Conservation (phyloP, 2,329 filamentous ascomycete genomes). For the Nothophaeocryptopus gaeumannii region DNA sequence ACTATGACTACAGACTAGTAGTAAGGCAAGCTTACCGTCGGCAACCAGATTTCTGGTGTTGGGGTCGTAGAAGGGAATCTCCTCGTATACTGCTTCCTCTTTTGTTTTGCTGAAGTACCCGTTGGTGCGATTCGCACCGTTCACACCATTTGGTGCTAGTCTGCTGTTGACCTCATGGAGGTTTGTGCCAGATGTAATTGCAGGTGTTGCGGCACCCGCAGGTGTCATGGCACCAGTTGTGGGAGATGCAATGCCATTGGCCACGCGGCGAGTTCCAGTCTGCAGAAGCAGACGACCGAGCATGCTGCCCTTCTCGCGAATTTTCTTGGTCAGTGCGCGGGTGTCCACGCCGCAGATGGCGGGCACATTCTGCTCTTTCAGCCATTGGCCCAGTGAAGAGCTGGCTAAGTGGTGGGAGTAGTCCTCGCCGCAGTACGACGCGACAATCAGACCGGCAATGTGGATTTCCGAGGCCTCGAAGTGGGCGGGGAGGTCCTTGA, state of each 20-base stretch:
- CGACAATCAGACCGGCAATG: slow-evolving; percentile 84
- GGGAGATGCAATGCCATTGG: slow-evolving; percentile 32
- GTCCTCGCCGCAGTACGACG: slow-evolving; percentile 89
- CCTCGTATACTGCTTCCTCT: slow-evolving; percentile 59
- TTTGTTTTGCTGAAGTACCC: slow-evolving; percentile 33
- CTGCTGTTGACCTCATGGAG: slow-evolving; percentile 29
- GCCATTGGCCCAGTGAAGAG: slow-evolving; percentile 88
- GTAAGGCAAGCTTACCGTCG: slow-evolving; percentile 67
- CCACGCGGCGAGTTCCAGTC: slow-evolving; percentile 47
- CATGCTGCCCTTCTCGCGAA: slow-evolving; percentile 93
- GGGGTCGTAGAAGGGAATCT: slow-evolving; percentile 84
- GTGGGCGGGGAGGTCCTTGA: slow-evolving; percentile 81
- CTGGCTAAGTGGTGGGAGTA: slow-evolving; percentile 91
- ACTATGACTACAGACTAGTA: slow-evolving; percentile 26
- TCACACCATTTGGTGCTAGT: slow-evolving; percentile 26
- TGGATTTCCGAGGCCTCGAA: slow-evolving; percentile 94
- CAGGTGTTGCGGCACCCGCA: slow-evolving; percentile 36
- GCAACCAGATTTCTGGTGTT: slow-evolving; percentile 90
- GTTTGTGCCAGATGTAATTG: slow-evolving; percentile 38
- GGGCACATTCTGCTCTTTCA: slow-evolving; percentile 92
- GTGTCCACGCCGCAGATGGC: slow-evolving; percentile 96
- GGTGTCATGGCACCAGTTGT: slow-evolving; percentile 29
- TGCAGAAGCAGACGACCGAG: slow-evolving; percentile 83
- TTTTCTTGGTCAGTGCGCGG: slow-evolving; percentile 86
- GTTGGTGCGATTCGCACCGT: slow-evolving; percentile 34